These are phyloP conservation scores for Dalbergia cochinchinensis DNA, from an alignment of 306 rosid genomes.

Conservation along the genomic window DNA sequence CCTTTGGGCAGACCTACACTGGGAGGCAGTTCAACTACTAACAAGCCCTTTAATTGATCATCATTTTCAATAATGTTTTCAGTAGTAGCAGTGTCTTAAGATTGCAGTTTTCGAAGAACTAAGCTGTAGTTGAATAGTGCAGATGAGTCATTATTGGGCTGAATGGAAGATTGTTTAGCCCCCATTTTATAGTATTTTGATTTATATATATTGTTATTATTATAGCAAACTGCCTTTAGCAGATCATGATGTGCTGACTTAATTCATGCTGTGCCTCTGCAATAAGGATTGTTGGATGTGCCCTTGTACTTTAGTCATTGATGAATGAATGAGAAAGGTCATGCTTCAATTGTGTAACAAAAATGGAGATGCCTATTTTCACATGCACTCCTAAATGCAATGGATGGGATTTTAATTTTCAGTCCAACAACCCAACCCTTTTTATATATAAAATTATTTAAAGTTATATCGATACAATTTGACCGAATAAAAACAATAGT, in stretches of 20 bases:
- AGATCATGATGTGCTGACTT: constrained; percentile 47
- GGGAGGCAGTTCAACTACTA: constrained; percentile 54
- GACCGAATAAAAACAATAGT: too few species aligned
- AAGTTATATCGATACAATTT: too few species aligned
- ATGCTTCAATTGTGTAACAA: constrained; percentile 22
- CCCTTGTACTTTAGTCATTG: constrained; percentile 39
- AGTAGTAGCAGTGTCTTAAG: constrained; percentile 31
- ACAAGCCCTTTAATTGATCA: constrained; percentile 4
- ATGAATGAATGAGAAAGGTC: constrained; percentile 35
- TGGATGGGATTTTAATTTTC: neutral
- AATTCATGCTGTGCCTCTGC: constrained; percentile 48
- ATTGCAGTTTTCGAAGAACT: neutral
- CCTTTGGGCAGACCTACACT: constrained; percentile 61
- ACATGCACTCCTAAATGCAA: constrained; percentile 6
- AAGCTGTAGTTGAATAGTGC: constrained; percentile 35
- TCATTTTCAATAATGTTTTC: neutral
- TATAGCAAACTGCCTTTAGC: constrained; percentile 37
- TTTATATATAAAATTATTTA: too few species aligned
- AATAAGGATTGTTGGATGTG: constrained; percentile 39
- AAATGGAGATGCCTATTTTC: constrained; percentile 28
- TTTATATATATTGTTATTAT: neutral
- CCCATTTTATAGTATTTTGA: constrained; percentile 33
- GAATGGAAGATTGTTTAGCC: constrained; percentile 47
- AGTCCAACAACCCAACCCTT: too few species aligned
- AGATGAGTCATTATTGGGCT: constrained; percentile 42